phyloP scores from a whole-genome alignment of 129 eudicot genomes.

The Tagetes erecta region DNA sequence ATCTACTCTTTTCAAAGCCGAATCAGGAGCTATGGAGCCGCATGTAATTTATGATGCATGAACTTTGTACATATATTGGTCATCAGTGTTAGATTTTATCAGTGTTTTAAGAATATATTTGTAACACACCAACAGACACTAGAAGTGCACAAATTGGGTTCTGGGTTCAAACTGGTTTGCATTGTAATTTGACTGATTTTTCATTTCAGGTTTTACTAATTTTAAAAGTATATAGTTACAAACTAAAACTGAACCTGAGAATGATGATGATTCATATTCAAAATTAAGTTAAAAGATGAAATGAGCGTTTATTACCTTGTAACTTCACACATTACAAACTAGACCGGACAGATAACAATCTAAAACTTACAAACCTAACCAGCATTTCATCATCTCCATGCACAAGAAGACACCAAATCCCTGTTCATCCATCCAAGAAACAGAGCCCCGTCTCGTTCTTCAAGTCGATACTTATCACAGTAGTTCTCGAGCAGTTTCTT shows the following conservation, averaged over 20 bases:
- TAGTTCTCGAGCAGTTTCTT: too few relatives aligned
- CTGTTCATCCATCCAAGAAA: conserved; percentile 84
- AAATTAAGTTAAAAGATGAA: not conserved
- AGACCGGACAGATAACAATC: not conserved
- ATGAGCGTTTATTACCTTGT: conserved; percentile 5
- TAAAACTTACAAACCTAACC: conserved; percentile 23
- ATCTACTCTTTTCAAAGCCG: not conserved
- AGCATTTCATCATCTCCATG: conserved; percentile 63
- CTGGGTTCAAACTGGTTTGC: too few relatives aligned
- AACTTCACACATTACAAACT: conserved; percentile 11
- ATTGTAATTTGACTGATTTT: too few relatives aligned
- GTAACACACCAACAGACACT: too few relatives aligned
- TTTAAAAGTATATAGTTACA: too few relatives aligned
- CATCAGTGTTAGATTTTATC: too few relatives aligned
- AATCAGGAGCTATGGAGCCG: not conserved
- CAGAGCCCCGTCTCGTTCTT: conserved; percentile 48
- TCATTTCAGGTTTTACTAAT: too few relatives aligned
- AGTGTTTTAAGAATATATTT: too few relatives aligned
- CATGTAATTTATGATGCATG: not conserved
- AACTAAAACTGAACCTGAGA: too few relatives aligned
- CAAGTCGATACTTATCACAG: too few relatives aligned
- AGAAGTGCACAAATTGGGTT: too few relatives aligned
- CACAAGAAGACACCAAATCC: conserved; percentile 61
- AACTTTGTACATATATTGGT: not conserved
- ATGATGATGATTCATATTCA: not conserved